These are phyloP conservation scores for Ehretia macrophylla DNA, from an alignment of 257 asterid species.

Conservation along the genomic window DNA sequence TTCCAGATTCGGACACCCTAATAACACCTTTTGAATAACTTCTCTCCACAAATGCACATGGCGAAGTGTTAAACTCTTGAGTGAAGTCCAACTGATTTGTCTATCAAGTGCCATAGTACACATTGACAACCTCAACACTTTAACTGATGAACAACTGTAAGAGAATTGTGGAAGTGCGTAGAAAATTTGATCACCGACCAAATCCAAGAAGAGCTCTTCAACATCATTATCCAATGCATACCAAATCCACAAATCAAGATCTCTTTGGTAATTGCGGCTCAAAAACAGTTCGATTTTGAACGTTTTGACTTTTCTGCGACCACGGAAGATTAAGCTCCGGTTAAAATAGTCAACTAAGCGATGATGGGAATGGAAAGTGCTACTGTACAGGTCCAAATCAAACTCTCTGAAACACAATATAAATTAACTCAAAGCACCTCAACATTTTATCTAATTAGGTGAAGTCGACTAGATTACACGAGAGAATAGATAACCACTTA, in stretches of 20 bases:
- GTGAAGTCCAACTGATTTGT: conserved; percentile 8
- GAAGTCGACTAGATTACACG: too few relatives aligned
- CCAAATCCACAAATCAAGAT: conserved; percentile 10
- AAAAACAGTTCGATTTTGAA: neutral
- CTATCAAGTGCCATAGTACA: neutral
- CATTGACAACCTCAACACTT: neutral
- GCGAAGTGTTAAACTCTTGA: conserved; percentile 7
- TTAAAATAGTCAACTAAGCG: conserved; percentile 2
- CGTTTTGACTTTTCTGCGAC: conserved; percentile 2
- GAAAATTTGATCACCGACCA: neutral
- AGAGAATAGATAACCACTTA: too few relatives aligned
- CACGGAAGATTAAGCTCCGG: conserved; percentile 9
- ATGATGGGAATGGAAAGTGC: neutral
- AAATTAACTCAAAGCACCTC: neutral
- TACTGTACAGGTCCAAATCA: neutral
- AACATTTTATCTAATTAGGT: neutral
- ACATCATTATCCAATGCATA: conserved; percentile 1
- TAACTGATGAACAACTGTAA: conserved; percentile 1
- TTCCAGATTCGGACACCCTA: conserved; percentile 12
- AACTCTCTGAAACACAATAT: neutral
- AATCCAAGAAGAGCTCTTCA: conserved; percentile 7
- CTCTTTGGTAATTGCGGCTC: neutral
- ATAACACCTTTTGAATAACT: conserved; percentile 1
- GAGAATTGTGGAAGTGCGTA: neutral
- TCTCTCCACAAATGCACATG: neutral